Evolutionary conservation across 495 filamentous ascomycete genomes (phyloP), one percentile per base, ranked within the genome.

Genomic region (Podospora conica): DNA sequence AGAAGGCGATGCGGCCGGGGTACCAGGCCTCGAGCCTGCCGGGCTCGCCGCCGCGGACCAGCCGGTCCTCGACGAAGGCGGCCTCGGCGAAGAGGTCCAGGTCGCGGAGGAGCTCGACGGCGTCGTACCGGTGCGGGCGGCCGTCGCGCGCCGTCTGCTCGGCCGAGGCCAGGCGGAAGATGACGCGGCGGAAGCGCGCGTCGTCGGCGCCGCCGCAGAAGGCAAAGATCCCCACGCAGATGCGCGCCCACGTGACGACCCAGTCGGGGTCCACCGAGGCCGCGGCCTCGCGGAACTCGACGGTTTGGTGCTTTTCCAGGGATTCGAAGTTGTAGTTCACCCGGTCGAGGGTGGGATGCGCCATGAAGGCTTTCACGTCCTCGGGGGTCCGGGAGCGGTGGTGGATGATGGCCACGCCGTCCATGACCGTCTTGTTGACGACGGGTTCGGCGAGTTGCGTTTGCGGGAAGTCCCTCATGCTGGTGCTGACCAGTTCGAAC

Each of bases 241-340:
- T 60, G 3, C n/a, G 23, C 10, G 64, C 21, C 68, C 68, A 73
- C 18, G 53, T 22, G 7, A n/a, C 15, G 8, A 65, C 48, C 61
- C 61, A 63, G 25, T 58, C 58, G 40, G 68, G 33, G 1, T 27
- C 18, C 1, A 70, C 1, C 9, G 33, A 28, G 15, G 66, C 68
- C 3, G 61, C 31, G 2, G 68, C 66, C 58, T 73, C 70, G 27
- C 70, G 68, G 28, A 73, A 73, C 48, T 70, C 68, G 53, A 73
- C 61, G 7, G 70, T 70, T 11, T 48, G 48, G 11, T 18, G n/a
- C n/a, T n/a, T n/a, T n/a, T n/a, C n/a, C n/a, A n/a, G n/a, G n/a
- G n/a, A n/a, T n/a, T 11, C 0, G 9, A 70, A 55, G 63, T 68
- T 70, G 53, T 70, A 68, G 53, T 68, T 68, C 5, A n/a, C 4